A percentile compares a stretch with the other conserved stretches of the same genome.
These are phyloP conservation scores for Sugiyamaella sp. DNA, from an alignment of 1,139 yeast genomes.

Conservation along the genomic window DNA sequence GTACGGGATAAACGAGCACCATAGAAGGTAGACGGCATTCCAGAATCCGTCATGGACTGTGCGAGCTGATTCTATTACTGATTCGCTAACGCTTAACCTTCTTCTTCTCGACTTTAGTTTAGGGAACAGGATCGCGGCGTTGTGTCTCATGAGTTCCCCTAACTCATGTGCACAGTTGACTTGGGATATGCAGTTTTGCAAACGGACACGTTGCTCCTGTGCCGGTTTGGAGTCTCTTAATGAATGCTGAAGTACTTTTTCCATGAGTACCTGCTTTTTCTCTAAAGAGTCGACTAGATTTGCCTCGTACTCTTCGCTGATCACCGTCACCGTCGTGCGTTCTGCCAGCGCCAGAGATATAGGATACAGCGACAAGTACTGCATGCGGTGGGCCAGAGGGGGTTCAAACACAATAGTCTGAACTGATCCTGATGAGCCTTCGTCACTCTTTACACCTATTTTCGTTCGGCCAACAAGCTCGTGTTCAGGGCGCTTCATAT, in stretches of 20 bases:
- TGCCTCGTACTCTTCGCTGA: conserved; percentile 39
- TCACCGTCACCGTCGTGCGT: conserved; percentile 36
- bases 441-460: neutral
- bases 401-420: conserved; percentile 62
- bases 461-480: conserved; percentile 11
- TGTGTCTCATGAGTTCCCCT: conserved; percentile 36
- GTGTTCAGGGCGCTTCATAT: conserved; percentile 24
- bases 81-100: conserved; percentile 34
- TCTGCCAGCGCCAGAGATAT: conserved; percentile 63
- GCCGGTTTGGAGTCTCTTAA: conserved; percentile 16
- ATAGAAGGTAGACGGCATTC: conserved; percentile 20
- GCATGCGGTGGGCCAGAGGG: conserved; percentile 73
- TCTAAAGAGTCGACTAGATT: conserved; percentile 34
- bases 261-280: conserved; percentile 28
- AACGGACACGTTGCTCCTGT: conserved; percentile 19
- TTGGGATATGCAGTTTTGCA: conserved; percentile 38
- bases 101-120: conserved; percentile 29
- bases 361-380: conserved; percentile 77
- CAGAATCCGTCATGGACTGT: conserved; percentile 32
- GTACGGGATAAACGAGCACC: conserved; percentile 26
- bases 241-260: conserved; percentile 31
- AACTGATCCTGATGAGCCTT: conserved; percentile 23
- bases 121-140: conserved; percentile 39
- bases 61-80: conserved; percentile 35
- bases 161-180: conserved; percentile 42